These are phyloP conservation scores for Garcia nutans DNA, from an alignment of 345 rosid species.

Conservation along the genomic window DNA sequence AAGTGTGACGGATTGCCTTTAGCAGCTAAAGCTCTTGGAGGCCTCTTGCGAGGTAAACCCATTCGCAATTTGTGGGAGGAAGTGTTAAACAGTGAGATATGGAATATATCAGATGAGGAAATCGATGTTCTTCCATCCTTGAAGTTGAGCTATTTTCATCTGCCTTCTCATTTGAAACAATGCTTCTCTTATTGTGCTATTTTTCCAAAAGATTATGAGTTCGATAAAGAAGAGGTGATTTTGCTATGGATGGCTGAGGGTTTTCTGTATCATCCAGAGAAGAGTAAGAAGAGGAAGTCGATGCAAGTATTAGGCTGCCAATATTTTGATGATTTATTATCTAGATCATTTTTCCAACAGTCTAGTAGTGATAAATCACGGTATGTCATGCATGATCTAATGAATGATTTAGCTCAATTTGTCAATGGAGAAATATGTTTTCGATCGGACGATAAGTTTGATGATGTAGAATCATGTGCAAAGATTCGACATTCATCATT, in stretches of 20 bases:
- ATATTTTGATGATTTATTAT: not conserved
- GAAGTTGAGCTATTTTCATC: slow-evolving; percentile 25
- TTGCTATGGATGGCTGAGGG: not conserved
- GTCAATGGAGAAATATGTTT: not conserved
- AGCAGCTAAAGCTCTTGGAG: slow-evolving; percentile 26
- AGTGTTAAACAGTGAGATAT: slow-evolving; percentile 19
- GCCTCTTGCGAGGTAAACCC: slow-evolving; percentile 12
- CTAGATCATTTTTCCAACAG: not conserved
- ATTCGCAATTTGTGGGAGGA: slow-evolving; percentile 6
- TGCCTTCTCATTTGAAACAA: slow-evolving; percentile 14
- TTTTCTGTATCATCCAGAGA: not conserved
- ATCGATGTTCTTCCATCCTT: slow-evolving; percentile 6
- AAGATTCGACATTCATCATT: too few species aligned
- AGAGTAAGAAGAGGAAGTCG: not conserved
- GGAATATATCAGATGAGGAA: slow-evolving; percentile 19
- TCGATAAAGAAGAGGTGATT: not conserved
- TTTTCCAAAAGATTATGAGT: slow-evolving; percentile 17
- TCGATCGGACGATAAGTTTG: not conserved
- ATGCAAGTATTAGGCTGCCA: not conserved
- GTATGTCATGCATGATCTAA: not conserved
- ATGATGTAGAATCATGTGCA: not conserved
- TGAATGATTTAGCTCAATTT: not conserved
- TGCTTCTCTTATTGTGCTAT: slow-evolving; percentile 27
- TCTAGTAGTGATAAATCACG: not conserved
- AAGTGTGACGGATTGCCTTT: slow-evolving; percentile 35